phyloP scores from a whole-genome alignment of 352 stramenopile genomes.

The Globisporangium paddicum region DNA sequence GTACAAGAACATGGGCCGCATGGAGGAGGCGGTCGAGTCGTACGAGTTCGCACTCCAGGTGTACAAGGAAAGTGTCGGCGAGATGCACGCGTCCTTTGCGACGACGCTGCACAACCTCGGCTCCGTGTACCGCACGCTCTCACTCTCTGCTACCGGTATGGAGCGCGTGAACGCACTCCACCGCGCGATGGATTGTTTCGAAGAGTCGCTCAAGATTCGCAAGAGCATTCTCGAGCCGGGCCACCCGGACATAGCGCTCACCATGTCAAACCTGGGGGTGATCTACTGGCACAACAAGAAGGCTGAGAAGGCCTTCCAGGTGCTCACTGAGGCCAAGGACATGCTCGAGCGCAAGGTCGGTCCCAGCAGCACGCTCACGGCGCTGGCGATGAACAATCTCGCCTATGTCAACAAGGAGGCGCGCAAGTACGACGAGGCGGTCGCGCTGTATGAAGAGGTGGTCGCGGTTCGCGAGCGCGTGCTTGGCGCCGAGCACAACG shows the following conservation, averaged over 20 bases:
- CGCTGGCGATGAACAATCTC: constrained; percentile 81
- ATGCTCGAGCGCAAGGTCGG: constrained; percentile 63
- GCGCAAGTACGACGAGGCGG: constrained; percentile 57
- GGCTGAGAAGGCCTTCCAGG: constrained; percentile 50
- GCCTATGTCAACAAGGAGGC: constrained; percentile 78
- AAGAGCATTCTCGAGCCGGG: constrained; percentile 58
- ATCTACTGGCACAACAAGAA: constrained; percentile 85
- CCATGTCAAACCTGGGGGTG: constrained; percentile 79
- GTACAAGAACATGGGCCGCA: constrained; percentile 82
- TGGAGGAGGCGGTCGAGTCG: constrained; percentile 68
- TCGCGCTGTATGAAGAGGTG: constrained; percentile 66
- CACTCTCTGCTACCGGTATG: constrained; percentile 58
- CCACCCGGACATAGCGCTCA: constrained; percentile 75
- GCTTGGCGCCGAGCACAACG: constrained; percentile 61
- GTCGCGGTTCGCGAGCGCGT: constrained; percentile 53
- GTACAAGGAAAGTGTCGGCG: constrained; percentile 77
- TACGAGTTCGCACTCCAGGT: constrained; percentile 78
- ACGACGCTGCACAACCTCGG: constrained; percentile 83
- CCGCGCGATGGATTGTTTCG: constrained; percentile 68
- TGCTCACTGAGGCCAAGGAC: constrained; percentile 54
- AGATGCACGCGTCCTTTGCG: constrained; percentile 79
- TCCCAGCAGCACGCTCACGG: constrained; percentile 49
- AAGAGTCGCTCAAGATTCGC: constrained; percentile 77
- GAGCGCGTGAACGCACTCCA: constrained; percentile 62
- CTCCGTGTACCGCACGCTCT: constrained; percentile 61